These are phyloP conservation scores for Trichosporon sp. DNA, from an alignment of 1,284 basidiomycete species.

Conservation along the genomic window DNA sequence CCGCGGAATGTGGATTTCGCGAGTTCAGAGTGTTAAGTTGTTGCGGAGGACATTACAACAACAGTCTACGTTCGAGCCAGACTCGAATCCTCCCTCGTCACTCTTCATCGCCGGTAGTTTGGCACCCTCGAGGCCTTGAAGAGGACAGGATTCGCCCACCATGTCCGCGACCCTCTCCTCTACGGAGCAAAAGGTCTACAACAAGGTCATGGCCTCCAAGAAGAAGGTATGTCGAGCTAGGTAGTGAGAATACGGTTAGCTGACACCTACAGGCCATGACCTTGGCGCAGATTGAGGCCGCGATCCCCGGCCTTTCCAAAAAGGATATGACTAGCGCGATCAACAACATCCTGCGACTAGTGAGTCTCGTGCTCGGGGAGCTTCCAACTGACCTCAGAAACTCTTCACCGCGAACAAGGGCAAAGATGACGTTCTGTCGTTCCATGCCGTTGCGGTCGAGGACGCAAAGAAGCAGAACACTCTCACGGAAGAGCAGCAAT, in stretches of 20 bases:
- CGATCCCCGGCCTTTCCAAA: slow-evolving; percentile 24
- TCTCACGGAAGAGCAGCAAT: slow-evolving; percentile 35
- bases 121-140: slow-evolving; percentile 2
- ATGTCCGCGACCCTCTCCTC: slow-evolving; percentile 32
- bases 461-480: slow-evolving; percentile 34
- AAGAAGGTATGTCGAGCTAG: slow-evolving; percentile 31
- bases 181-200: slow-evolving; percentile 44
- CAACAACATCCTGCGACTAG: slow-evolving; percentile 22
- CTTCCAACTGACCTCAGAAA: slow-evolving; percentile 6
- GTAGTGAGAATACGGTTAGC: background rate
- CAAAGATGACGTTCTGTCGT: slow-evolving; percentile 23
- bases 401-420: slow-evolving; percentile 21
- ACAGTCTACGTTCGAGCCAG: background rate
- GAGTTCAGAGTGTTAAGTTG: background rate
- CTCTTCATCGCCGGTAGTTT: slow-evolving; percentile 3
- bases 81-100: background rate
- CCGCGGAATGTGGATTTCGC: slow-evolving; percentile 3
- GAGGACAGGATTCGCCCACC: slow-evolving; percentile 8
- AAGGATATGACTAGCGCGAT: slow-evolving; percentile 24
- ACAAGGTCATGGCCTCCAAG: slow-evolving; percentile 41
- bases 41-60: background rate
- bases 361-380: slow-evolving; percentile 9
- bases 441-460: slow-evolving; percentile 30
- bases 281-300: slow-evolving; percentile 23
- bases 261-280: slow-evolving; percentile 27